Evolutionary conservation across 345 rosid genomes (phyloP), one percentile per base, ranked within the genome.

Genomic region (Populus davidiana): DNA sequence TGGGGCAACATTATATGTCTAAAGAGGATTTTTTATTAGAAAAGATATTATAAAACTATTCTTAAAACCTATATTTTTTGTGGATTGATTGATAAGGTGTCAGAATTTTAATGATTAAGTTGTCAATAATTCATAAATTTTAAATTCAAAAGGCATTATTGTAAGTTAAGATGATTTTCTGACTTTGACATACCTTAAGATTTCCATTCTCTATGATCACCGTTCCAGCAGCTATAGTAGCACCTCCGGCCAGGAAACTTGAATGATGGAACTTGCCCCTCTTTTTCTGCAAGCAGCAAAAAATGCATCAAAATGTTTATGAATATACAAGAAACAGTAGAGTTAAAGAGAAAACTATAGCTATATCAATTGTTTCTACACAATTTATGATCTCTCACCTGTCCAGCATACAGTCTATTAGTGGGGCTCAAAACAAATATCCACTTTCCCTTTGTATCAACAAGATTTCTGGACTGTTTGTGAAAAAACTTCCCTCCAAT

Each of bases 181-280:
- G 44, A 10, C 44, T 41, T 63, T 63, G 17, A 31, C 13, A 35
- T 89, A 93, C 98, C 94, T 89, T 93, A 43, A 93, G 91, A 77
- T 80, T 76, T 80, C 98, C 99, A 66, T 83, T 39, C 77, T 92
- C 94, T 29, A 82, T 91, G 23, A 61, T 83, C 2, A 95, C 84
- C 84, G 97, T 90, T 85, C 99, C 99, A 4, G 99, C 98, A 1
- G 97, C 98, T 81, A 93, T 73, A 0, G 99, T 92, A 65, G 89
- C 92, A 85, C 99, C 99, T 35, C 99, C 99, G 1, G 99, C 99
- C 85, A 95, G 84, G 78, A 95, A 95, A 81, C 98, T 95, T 2
- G 99, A 95, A 87, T 95, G 98, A 80, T 95, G 99, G 80, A 95
- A 95, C 67, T 44, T 77, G 67, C 99, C 99, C 84, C 93, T 95